Base-by-base conservation (phyloP, 2,329 filamentous ascomycete species). In the Colletotrichum australisinense region DNA sequence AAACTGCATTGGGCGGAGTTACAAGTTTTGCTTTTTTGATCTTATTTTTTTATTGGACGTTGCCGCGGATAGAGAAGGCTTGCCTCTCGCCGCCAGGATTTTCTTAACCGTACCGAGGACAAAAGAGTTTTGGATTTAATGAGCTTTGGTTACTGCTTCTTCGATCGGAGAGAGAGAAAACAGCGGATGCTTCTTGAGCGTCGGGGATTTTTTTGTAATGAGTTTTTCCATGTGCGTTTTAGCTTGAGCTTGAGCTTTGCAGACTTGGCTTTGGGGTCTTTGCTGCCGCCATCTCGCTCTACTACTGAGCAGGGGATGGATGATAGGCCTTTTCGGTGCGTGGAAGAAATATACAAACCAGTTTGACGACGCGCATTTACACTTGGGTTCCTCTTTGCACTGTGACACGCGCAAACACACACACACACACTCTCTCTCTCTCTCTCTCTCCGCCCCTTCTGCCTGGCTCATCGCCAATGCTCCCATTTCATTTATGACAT, bases 1-100 rank as follows among this genome's bases (percentile, higher is more conserved):
- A 53, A 62, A 63, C 42, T 64, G 72, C 72, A 74, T 74, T 74
- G 69, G 72, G 69, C 69, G 72, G 72, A 69, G 72, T 74, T 72
- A 24, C 56, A 26, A 19, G 42, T 68, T 46, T 66, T 69, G 38
- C 19, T 63, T 26, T 26, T 11, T 55, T 63, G 6, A 57, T 52
- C 3, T 9, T 4, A 9, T n/a, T 49, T 8, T n/a, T 49, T 49
- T 9, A 4, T n/a, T n/a, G 19, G 42, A n/a, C 16, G 55, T 12
- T 67, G 63, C 42, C n/a, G 62, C 8, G 65, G 52, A 35, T 35
- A 35, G 32, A 19, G 56, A 22, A 42, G 65, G 65, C 52, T 58
- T 63, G 69, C 52, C 65, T 69, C 53, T 69, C 42, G 58, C 28
- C 30, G 35, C 32, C 32, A 35, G 57, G 30, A 5, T 26, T 22